A percentile compares a stretch with the other conserved stretches of the same genome.
Evolutionary conservation across 768 basidiomycete genomes (phyloP).

Genomic region (Obba rivulosa): DNA sequence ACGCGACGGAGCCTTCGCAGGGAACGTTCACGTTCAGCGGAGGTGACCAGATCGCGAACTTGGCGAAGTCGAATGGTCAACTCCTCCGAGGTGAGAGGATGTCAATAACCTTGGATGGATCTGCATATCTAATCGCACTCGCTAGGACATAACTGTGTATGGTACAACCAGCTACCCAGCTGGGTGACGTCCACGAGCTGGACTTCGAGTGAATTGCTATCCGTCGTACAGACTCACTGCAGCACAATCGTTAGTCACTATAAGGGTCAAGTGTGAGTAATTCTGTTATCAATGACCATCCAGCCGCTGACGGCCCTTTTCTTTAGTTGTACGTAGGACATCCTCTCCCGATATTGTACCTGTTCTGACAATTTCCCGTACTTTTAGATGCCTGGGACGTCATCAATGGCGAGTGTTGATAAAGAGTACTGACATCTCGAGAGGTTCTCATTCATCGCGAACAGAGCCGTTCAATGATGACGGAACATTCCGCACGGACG

Average conservation of each 20-base stretch:
- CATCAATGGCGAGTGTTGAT: constrained; percentile 38
- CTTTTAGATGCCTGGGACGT: constrained; percentile 44
- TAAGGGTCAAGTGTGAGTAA: constrained; percentile 32
- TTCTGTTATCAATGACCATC: not conserved
- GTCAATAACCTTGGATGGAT: not conserved
- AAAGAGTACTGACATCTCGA: too few species aligned
- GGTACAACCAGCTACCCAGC: constrained; percentile 39
- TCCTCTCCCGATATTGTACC: not conserved
- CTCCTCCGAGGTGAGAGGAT: constrained; percentile 36
- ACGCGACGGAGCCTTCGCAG: constrained; percentile 45
- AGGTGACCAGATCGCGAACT: constrained; percentile 39
- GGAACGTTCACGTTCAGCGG: constrained; percentile 41
- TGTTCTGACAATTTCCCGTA: constrained; percentile 7
- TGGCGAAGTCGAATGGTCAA: constrained; percentile 42
- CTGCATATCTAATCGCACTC: not conserved
- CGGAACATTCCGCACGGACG: constrained; percentile 46
- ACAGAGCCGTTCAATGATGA: constrained; percentile 55
- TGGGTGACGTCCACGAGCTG: constrained; percentile 30
- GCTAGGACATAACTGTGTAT: constrained; percentile 34
- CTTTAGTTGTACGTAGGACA: constrained; percentile 9
- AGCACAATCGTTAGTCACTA: constrained; percentile 32
- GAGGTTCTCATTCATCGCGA: too few species aligned
- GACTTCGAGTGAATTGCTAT: constrained; percentile 24
- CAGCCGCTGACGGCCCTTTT: not conserved
- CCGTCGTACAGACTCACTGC: constrained; percentile 30